These are phyloP conservation scores for Chamaenerion angustifolium DNA, from an alignment of 345 rosid species.

Conservation along the genomic window DNA sequence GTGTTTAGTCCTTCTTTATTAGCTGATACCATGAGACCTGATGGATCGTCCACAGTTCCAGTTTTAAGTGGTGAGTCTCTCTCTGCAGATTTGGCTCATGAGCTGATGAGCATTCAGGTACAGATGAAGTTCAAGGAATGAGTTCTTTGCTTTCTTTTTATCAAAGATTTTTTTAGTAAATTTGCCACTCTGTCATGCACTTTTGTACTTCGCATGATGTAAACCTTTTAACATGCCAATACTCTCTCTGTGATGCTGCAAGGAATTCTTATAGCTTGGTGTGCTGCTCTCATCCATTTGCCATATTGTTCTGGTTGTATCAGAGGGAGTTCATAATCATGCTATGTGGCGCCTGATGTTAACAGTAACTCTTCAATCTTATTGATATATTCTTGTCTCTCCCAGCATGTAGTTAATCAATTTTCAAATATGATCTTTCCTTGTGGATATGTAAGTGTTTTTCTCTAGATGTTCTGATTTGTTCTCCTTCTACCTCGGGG, in stretches of 20 bases:
- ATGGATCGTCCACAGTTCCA: constrained; percentile 53
- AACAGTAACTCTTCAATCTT: constrained; percentile 29
- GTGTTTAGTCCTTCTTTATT: constrained; percentile 64
- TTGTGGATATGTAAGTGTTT: not conserved
- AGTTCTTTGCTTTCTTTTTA: too few relatives aligned
- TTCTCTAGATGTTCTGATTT: not conserved
- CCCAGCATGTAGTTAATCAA: not conserved
- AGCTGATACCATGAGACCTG: constrained; percentile 70
- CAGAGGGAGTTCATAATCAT: constrained; percentile 61
- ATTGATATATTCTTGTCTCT: not conserved
- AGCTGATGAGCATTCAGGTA: constrained; percentile 75
- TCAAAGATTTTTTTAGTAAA: not conserved
- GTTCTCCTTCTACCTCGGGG: not conserved
- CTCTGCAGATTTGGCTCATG: constrained; percentile 76
- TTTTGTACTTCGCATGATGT: not conserved
- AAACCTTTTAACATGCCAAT: constrained; percentile 15
- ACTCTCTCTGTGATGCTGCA: constrained; percentile 26
- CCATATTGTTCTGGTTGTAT: constrained; percentile 66
- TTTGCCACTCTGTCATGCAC: not conserved
- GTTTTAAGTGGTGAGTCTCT: constrained; percentile 53
- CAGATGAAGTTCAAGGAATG: not conserved
- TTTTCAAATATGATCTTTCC: not conserved
- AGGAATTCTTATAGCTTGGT: constrained; percentile 61
- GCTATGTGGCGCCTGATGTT: constrained; percentile 53
- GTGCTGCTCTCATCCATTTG: constrained; percentile 69